A percentile compares a stretch with the other conserved stretches of the same genome.
These are phyloP conservation scores for Barnettozyma pratensis DNA, from an alignment of 805 yeast species.

Conservation along the genomic window DNA sequence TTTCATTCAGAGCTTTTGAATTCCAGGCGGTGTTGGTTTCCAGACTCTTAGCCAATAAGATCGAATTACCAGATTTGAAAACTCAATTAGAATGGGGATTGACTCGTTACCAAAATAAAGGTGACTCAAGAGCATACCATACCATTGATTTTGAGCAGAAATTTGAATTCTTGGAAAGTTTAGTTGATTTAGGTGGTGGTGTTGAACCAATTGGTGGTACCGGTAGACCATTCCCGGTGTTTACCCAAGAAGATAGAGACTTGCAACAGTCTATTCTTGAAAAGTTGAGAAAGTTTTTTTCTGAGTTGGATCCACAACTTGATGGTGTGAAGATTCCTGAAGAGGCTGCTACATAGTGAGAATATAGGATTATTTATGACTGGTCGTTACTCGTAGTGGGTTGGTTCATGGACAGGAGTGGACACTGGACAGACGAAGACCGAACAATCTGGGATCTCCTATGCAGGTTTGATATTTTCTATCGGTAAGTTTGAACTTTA, in stretches of 20 bases:
- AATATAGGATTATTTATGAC: background rate
- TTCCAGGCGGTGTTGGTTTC: slow-evolving; percentile 35
- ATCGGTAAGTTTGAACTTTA: no score
- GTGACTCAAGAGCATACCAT: slow-evolving; percentile 27
- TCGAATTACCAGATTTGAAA: slow-evolving; percentile 25
- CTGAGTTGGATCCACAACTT: slow-evolving; percentile 1
- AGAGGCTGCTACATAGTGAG: background rate
- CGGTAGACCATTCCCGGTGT: slow-evolving; percentile 24
- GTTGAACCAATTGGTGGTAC: slow-evolving; percentile 9
- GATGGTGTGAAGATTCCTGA: background rate
- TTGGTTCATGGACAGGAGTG: no score
- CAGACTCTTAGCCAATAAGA: slow-evolving; percentile 27
- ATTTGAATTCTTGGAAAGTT: slow-evolving; percentile 18
- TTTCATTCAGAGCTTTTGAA: slow-evolving; percentile 36
- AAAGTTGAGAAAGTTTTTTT: slow-evolving; percentile 16
- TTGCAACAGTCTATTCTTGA: slow-evolving; percentile 5
- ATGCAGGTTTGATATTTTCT: no score
- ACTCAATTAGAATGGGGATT: slow-evolving; percentile 29
- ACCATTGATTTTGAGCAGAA: slow-evolving; percentile 31
- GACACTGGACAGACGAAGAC: no score
- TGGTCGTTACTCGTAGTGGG: no score
- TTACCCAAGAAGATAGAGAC: slow-evolving; percentile 25
- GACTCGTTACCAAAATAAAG: slow-evolving; percentile 24
- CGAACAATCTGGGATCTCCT: no score
- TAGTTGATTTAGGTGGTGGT: slow-evolving; percentile 27